These are phyloP conservation scores for Narthecium ossifragum DNA, from an alignment of 106 monocot species.

Conservation along the genomic window DNA sequence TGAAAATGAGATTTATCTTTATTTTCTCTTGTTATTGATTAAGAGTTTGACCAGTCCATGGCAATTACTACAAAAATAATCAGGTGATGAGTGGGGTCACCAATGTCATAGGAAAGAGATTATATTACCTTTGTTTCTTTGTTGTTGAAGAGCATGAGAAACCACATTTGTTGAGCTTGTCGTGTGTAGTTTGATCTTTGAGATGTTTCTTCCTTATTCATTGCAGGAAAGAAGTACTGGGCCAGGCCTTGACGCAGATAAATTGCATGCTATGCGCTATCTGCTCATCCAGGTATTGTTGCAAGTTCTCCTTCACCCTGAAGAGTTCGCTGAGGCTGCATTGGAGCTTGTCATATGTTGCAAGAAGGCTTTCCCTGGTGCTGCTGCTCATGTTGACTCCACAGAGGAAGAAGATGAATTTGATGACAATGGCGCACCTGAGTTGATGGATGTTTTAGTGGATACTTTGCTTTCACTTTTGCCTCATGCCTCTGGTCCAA, in stretches of 20 bases:
- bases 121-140: too few species aligned
- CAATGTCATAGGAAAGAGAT: too few species aligned
- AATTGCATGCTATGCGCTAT: conserved; percentile 74
- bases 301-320: conserved; percentile 75
- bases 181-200: too few species aligned
- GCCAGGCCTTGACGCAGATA: conserved; percentile 38
- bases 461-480: conserved; percentile 78
- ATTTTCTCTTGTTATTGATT: too few species aligned
- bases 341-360: conserved; percentile 81
- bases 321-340: conserved; percentile 68
- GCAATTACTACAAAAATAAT: too few species aligned
- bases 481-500: conserved; percentile 59
- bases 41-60: too few species aligned
- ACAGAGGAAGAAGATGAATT: conserved; percentile 35
- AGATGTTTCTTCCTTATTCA: conserved; percentile 7
- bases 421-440: conserved; percentile 41
- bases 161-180: too few species aligned
- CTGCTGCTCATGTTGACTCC: conserved; percentile 22
- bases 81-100: too few species aligned
- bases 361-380: conserved; percentile 79
- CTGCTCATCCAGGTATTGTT: conserved; percentile 80
- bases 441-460: conserved; percentile 79
- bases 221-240: conserved; percentile 59
- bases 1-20: too few species aligned
- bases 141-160: too few species aligned